Evolutionary conservation across 208 protist genomes (phyloP), one percentile per base, ranked within the genome.

Genomic region (Zelonia costaricensis): DNA sequence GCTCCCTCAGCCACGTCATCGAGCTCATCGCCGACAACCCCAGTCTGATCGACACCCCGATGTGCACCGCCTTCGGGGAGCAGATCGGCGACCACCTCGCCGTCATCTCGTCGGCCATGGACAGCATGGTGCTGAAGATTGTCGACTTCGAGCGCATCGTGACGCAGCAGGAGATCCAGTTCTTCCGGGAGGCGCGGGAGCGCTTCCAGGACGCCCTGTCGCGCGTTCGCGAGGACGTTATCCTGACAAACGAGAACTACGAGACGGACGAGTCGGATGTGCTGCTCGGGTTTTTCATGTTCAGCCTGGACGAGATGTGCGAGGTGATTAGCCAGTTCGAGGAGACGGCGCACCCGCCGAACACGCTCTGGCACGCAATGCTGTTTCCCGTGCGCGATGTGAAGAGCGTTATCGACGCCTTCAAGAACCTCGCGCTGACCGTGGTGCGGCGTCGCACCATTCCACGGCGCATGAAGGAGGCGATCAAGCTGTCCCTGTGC

Each of bases 41-140:
- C 27, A 53, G 68, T 42, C 65, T 79, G 23, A 74, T 92, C 49
- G 87, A 93, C 38, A 96, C 90, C 33, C 84, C 82, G 30, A 82
- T 93, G 68, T 93, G 86, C 63, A 74, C 72, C 45, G 55, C 69
- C 4, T 93, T 93, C 74, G 86, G 86, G 13, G 64, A 53, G 20
- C 70, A 70, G 39, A 93, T 96, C 47, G 71, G 65, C 45, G 86
- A 96, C 28, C 74, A 92, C 59, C 77, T 96, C 15, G 74, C 80
- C 10, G 56, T 92, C 33, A 86, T 96, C 61, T 62, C 85, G 10
- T 92, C 86, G 28, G 86, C 90, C 10, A 96, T 96, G 76, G 90
- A 96, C 69, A 91, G 61, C 62, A 93, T 91, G 74, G 89, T 96
- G 55, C 68, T 96, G 27, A 96, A 96, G 73, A 96, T 96, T 73